Conservation (phyloP, 163 green algal species). For the Chloroidium sp. region DNA sequence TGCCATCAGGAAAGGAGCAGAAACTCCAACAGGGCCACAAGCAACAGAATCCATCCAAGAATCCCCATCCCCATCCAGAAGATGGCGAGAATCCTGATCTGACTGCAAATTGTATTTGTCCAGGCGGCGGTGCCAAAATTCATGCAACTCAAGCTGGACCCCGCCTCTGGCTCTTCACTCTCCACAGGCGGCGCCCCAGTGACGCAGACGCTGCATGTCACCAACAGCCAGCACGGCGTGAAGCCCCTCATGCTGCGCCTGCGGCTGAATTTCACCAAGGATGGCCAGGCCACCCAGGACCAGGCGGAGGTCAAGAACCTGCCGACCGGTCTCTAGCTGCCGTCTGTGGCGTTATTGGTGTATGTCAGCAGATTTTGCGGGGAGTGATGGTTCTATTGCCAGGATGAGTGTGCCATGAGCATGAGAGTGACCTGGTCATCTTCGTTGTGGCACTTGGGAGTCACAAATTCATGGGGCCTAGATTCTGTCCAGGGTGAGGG, state of each 20-base stretch:
- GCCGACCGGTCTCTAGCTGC: conserved; percentile 35
- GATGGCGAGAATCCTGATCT: not conserved
- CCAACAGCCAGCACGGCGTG: conserved; percentile 70
- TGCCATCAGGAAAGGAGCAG: not conserved
- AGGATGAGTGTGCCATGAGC: too few relatives aligned
- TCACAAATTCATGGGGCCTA: too few relatives aligned
- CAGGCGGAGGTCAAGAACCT: conserved; percentile 58
- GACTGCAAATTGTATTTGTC: not conserved
- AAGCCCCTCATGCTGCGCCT: conserved; percentile 81
- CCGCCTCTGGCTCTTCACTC: conserved; percentile 47
- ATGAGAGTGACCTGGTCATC: too few relatives aligned
- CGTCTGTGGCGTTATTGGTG: too few relatives aligned
- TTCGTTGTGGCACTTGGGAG: too few relatives aligned
- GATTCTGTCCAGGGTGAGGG: too few relatives aligned
- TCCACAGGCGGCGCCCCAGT: conserved; percentile 25
- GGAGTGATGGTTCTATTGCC: too few relatives aligned
- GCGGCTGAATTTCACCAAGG: conserved; percentile 51
- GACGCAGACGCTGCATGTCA: conserved; percentile 69
- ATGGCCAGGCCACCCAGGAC: conserved; percentile 18
- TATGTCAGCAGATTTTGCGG: too few relatives aligned
- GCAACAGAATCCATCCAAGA: too few relatives aligned
- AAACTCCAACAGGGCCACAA: not conserved
- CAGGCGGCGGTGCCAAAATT: conserved; percentile 95
- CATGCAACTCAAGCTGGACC: conserved; percentile 74
- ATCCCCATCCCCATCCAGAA: not conserved